Percentiles rank a stretch among this genome's conserved stretches.
Conservation (phyloP, 139 green algal species). For the Chlorella sp. region DNA sequence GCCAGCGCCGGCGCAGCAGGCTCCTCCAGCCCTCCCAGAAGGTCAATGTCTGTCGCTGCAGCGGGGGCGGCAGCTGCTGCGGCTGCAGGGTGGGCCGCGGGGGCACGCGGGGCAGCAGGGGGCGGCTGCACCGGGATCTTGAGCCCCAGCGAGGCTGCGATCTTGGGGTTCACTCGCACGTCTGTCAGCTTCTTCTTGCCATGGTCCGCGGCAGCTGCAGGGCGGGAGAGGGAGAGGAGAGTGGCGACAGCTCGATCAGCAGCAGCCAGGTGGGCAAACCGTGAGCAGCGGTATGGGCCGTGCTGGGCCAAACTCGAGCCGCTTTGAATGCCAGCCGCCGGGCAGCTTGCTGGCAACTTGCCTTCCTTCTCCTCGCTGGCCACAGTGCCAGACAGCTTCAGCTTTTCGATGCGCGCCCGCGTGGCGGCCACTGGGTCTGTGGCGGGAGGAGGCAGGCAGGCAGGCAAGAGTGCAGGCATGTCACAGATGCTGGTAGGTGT, state of each 20-base stretch:
- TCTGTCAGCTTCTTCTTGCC: slow-evolving; percentile 80
- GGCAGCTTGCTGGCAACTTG: not conserved
- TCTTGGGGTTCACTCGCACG: slow-evolving; percentile 80
- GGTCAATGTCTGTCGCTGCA: slow-evolving; percentile 37
- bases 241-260: not conserved
- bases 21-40: slow-evolving; percentile 59
- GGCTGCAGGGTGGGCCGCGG: not conserved
- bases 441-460: too few species aligned
- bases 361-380: not conserved
- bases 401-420: slow-evolving; percentile 71
- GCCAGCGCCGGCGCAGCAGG: not conserved
- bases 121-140: slow-evolving; percentile 30
- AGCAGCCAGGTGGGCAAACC: too few species aligned
- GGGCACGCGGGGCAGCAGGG: not conserved
- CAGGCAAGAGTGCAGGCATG: too few species aligned
- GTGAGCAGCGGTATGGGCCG: too few species aligned
- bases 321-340: too few species aligned
- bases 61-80: not conserved
- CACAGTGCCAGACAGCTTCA: slow-evolving; percentile 55
- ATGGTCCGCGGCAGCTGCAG: not conserved
- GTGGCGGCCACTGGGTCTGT: slow-evolving; percentile 75
- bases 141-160: slow-evolving; percentile 73
- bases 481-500: too few species aligned
- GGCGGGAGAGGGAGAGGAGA: not conserved
- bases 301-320: too few species aligned